phyloP scores from a whole-genome alignment of 2,329 filamentous ascomycete genomes.

The Fusarium mundagurra region DNA sequence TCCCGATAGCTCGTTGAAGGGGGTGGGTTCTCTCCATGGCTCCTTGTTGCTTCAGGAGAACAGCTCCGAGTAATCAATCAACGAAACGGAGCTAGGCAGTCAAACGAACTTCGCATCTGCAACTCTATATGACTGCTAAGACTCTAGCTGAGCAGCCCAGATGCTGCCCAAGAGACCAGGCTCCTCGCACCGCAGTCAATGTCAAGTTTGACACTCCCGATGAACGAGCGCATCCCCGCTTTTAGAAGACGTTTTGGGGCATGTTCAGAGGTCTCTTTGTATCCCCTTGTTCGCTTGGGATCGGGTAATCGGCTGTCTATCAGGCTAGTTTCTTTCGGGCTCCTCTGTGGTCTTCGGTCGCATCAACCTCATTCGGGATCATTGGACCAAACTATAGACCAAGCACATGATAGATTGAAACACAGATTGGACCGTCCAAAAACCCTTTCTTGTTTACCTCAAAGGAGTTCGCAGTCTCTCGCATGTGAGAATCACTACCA shows the following conservation, averaged over 20 bases:
- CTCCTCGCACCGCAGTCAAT: neutral
- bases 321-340: too few relatives aligned
- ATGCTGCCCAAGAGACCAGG: neutral
- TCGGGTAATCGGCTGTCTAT: neutral
- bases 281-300: fast-evolving
- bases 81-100: fast-evolving
- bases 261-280: fast-evolving
- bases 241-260: neutral
- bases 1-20: too few relatives aligned
- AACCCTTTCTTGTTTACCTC: too few relatives aligned
- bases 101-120: fast-evolving
- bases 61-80: neutral
- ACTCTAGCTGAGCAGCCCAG: neutral
- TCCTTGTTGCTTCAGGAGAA: neutral
- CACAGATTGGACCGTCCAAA: fast-evolving
- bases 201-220: neutral
- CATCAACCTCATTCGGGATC: neutral
- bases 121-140: neutral
- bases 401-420: too few relatives aligned
- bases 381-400: neutral
- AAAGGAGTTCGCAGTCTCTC: fast-evolving
- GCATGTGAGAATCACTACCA: too few relatives aligned
- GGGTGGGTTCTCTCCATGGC: fast-evolving
- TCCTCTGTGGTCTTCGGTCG: fast-evolving
- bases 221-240: too few relatives aligned